Percentiles rank a stretch among this genome's conserved stretches.
Evolutionary conservation across 2,329 filamentous ascomycete species (phyloP).

Genomic region (Pseudocercospora crystallina): DNA sequence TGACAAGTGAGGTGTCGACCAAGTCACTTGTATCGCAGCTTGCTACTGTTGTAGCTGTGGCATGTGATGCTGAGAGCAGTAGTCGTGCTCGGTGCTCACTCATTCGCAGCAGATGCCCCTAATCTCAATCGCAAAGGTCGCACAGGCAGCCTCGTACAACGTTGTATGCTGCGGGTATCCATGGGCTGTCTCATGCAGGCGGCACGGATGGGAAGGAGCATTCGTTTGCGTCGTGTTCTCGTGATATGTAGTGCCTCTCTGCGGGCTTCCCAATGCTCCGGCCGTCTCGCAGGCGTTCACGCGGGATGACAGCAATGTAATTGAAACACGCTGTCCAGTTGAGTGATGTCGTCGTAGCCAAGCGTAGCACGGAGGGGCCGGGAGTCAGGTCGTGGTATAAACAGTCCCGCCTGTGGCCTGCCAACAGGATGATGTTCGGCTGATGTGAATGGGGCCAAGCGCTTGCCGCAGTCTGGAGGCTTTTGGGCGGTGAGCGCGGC

Average conservation of each 20-base stretch:
- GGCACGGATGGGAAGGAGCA: background rate
- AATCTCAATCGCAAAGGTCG: conserved; percentile 8
- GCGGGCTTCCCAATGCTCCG: background rate
- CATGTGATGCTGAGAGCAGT: background rate
- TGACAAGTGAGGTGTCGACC: conserved; percentile 1
- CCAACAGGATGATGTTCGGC: background rate
- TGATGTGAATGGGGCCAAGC: conserved; percentile 2
- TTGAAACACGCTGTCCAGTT: background rate
- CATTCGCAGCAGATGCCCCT: background rate
- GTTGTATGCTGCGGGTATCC: conserved; percentile 9
- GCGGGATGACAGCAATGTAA: background rate
- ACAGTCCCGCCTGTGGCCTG: no score
- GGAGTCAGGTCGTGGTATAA: no score
- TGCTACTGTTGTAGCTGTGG: background rate
- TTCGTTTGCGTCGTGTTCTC: conserved; percentile 6
- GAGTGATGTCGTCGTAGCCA: background rate
- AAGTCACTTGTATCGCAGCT: conserved; percentile 14
- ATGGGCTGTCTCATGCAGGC: conserved; percentile 18
- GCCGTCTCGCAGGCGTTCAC: conserved; percentile 5
- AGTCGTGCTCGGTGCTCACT: background rate
- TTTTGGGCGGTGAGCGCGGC: no score
- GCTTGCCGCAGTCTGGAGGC: background rate
- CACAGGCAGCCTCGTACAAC: conserved; percentile 19
- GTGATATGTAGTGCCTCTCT: conserved; percentile 1
- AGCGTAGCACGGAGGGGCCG: no score